Conservation (phyloP, 2,329 filamentous ascomycete genomes). For the Amphichorda felina region DNA sequence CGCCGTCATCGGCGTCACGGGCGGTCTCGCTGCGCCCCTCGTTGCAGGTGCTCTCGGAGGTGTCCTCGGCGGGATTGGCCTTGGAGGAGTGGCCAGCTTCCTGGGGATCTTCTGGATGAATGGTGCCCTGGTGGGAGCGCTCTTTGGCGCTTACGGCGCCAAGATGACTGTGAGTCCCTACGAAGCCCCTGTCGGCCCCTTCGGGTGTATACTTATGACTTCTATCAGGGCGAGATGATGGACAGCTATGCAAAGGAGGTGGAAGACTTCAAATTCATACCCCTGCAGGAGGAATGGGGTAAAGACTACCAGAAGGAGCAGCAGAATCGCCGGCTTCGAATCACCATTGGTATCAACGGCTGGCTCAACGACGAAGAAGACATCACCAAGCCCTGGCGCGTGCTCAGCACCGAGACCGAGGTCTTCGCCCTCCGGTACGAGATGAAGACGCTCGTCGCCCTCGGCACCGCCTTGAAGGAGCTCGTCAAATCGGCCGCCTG, state of each 20-base stretch:
- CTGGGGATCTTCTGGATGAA: constrained; percentile 80
- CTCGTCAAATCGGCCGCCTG: constrained; percentile 68
- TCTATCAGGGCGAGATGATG: constrained; percentile 68
- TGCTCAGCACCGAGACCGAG: constrained; percentile 59
- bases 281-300: constrained; percentile 41
- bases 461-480: constrained; percentile 61
- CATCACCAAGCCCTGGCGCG: constrained; percentile 68
- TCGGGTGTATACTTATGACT: constrained; percentile 6
- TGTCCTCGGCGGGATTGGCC: constrained; percentile 72
- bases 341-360: constrained; percentile 79
- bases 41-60: constrained; percentile 78
- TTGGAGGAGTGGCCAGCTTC: constrained; percentile 78
- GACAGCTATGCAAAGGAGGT: constrained; percentile 81
- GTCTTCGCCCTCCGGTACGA: constrained; percentile 81
- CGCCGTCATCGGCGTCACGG: constrained; percentile 81
- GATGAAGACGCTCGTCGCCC: constrained; percentile 60
- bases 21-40: constrained; percentile 78
- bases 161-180: constrained; percentile 42
- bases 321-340: constrained; percentile 46
- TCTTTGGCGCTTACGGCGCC: constrained; percentile 85
- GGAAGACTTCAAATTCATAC: constrained; percentile 70
- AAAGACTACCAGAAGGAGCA: constrained; percentile 10
- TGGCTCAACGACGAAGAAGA: constrained; percentile 71
- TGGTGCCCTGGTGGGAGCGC: constrained; percentile 68
- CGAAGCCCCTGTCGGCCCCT: too few relatives aligned